Evolutionary conservation across 345 rosid genomes (phyloP).

Genomic region (Psidium guajava): DNA sequence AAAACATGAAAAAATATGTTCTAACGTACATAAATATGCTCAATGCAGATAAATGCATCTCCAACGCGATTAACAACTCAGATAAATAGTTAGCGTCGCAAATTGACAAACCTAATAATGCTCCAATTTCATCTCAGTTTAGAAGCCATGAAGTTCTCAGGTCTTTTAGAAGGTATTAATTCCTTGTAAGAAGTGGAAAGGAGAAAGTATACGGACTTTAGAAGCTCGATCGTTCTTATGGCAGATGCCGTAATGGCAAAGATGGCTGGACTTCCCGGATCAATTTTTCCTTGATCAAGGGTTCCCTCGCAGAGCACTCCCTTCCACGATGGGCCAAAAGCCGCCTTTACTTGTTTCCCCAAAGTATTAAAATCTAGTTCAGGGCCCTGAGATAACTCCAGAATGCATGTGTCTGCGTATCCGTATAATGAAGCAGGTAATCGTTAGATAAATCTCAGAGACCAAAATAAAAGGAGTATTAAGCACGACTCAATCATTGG

Average conservation of each 20-base stretch:
- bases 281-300: slow-evolving; percentile 34
- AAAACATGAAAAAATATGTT: neutral
- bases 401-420: slow-evolving; percentile 41
- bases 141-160: neutral
- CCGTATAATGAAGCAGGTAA: neutral
- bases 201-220: slow-evolving; percentile 27
- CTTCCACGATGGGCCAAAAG: slow-evolving; percentile 57
- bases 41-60: neutral
- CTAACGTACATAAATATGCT: no score
- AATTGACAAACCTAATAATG: neutral
- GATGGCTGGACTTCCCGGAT: slow-evolving; percentile 65
- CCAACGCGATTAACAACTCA: neutral
- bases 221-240: slow-evolving; percentile 54
- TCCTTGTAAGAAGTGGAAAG: neutral
- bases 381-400: slow-evolving; percentile 32
- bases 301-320: slow-evolving; percentile 40
- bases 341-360: slow-evolving; percentile 41
- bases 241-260: slow-evolving; percentile 63
- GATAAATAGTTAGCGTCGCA: neutral
- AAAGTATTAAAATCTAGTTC: slow-evolving; percentile 35
- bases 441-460: neutral
- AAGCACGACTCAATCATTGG: neutral
- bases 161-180: neutral
- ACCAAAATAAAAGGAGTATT: neutral
- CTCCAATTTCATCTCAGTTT: neutral